Evolutionary conservation across 768 basidiomycete species (phyloP), one percentile per base, ranked within the genome.

Genomic region (Kwoniella europaea): DNA sequence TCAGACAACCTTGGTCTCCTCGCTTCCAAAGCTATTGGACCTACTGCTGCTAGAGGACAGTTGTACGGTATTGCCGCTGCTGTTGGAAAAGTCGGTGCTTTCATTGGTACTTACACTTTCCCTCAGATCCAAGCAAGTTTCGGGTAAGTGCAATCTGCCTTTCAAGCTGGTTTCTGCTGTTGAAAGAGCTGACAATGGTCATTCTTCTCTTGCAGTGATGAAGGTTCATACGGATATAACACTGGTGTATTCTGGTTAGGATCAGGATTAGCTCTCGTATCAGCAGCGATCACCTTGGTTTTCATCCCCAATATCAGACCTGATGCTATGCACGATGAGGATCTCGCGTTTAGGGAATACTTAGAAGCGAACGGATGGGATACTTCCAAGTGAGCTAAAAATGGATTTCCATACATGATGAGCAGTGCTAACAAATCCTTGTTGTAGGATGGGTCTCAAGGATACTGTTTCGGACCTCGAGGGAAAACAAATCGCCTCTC

Each of bases 31-130:
- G 70, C 79, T 29, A 88, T 87, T 2, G 89, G 91, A 75, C 93
- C 94, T 0, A 96, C 94, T 0, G 92, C 75, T 44, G 70, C 79
- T 16, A 73, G 79, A 54, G 78, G 78, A 41, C 75, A 77, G 60
- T 91, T 90, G 82, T 94, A 95, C 78, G 94, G 93, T 27, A 68
- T 89, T 35, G 93, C 93, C 7, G 93, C 94, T 54, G 93, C 94
- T 15, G 78, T 92, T 60, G 94, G 85, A 5, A 85, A 85, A 69
- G 69, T 83, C 12, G 76, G 76, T 18, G 82, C 79, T 3, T 84
- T 84, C 71, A 75, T 78, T 60, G 84, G 84, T 0, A 81, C 79
- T 5, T 84, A 83, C 74, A 74, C 76, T 6, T 85, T 82, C 79
- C 74, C 73, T 27, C 53, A 74, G 3, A 84, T 85, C 68, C 76